Percentiles rank a stretch among this genome's conserved stretches.
Conservation (phyloP, 2,329 filamentous ascomycete species). For the Fusarium sambucinum region DNA sequence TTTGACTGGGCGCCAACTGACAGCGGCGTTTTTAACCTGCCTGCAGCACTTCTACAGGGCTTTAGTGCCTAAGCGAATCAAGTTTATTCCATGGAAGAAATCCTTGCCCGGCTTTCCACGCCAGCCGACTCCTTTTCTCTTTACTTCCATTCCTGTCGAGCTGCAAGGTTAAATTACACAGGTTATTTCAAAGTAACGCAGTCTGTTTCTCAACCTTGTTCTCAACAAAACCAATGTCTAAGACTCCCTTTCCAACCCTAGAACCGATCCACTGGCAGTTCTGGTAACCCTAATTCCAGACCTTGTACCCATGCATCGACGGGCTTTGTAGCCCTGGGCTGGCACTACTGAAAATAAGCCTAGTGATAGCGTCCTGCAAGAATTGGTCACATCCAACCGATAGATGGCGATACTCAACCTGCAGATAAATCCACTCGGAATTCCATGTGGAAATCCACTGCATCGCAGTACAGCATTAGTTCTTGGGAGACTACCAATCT, state of each 20-base stretch:
- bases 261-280: slow-evolving; percentile 34
- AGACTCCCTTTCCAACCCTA: slow-evolving; percentile 32
- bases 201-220: background rate
- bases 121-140: slow-evolving; percentile 13
- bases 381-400: slow-evolving; percentile 38
- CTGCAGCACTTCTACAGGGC: background rate
- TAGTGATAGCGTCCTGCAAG: slow-evolving; percentile 34
- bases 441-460: slow-evolving; percentile 37
- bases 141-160: slow-evolving; percentile 8
- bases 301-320: slow-evolving; percentile 25
- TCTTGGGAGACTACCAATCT: slow-evolving; percentile 20
- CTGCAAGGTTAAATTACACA: background rate
- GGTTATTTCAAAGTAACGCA: background rate
- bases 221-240: slow-evolving; percentile 16
- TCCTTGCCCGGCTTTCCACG: slow-evolving; percentile 5
- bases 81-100: slow-evolving; percentile 15
- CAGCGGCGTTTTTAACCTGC: slow-evolving; percentile 29
- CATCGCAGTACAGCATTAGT: slow-evolving; percentile 32
- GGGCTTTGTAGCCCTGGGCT: slow-evolving; percentile 16
- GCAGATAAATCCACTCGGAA: slow-evolving; percentile 36
- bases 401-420: slow-evolving; percentile 36
- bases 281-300: slow-evolving; percentile 37
- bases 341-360: slow-evolving; percentile 38
- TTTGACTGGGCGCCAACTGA: slow-evolving; percentile 36
- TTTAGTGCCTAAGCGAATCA: slow-evolving; percentile 22